Base-by-base conservation (phyloP, 1,284 basidiomycete genomes). In the Amylostereum areolatum region DNA sequence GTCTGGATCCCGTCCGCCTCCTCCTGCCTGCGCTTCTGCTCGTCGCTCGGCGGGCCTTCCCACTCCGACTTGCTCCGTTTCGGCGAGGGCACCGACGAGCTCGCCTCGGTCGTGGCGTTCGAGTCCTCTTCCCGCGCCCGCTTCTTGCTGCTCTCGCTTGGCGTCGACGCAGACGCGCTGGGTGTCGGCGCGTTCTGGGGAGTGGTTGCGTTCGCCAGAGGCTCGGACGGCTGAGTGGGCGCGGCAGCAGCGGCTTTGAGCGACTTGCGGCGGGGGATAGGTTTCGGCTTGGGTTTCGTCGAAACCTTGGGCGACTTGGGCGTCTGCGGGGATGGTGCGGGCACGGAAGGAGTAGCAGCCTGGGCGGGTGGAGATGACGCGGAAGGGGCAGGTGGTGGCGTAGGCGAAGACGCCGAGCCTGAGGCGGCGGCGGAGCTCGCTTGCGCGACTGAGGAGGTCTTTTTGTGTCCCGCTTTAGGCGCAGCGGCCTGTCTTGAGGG, bases 1-100 rank as follows among this genome's bases (percentile, higher is more conserved):
- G 80, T 79, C 68, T 83, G 79, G 58, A 82, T 73, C 42, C 71
- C 76, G 24, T 83, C 80, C 4, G 76, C 63, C 41, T 73, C 73
- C 51, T 80, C 77, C 25, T 75, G 67, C 62, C 76, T 79, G 66
- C 77, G 79, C 54, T 71, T 59, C 46, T 78, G 59, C 27, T 66
- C 73, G 39, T 84, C 81, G 53, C 68, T 80, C 7, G 73, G 65
- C 36, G 75, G 69, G 12, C 76, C 77, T 43, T 84, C 83, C 79
- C 80, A 85, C 47, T 89, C 84, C 10, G 74, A 78, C 70, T 83
- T 88, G 37, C 66, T 59, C 46, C 83, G 80, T 67, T 89, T 89
- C 18, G 83, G 80, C 3, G 85, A 81, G 2, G 82, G 83, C 7
- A 79, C 79, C 47, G 78, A 76, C 51, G 72, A 70, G 5, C 54